phyloP scores from a whole-genome alignment of 352 stramenopile genomes.

The Globisporangium alternatum region DNA sequence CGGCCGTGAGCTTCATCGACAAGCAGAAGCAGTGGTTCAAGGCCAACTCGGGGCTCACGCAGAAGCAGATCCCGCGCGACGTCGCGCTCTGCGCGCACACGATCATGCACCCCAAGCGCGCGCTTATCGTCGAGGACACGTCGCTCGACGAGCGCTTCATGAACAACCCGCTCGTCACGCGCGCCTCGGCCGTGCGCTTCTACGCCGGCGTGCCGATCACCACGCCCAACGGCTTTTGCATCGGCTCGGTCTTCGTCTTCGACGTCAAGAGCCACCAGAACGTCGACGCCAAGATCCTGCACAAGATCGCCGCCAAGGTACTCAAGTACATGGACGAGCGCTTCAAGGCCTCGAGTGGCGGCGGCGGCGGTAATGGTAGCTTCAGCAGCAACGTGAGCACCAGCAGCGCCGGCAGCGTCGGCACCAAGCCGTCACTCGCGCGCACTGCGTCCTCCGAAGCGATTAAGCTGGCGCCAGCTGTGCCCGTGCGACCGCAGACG shows the following conservation, averaged over 20 bases:
- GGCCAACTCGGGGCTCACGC: constrained; percentile 77
- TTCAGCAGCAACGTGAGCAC: constrained; percentile 19
- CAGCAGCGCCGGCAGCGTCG: constrained; percentile 14
- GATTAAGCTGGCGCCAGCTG: constrained; percentile 4
- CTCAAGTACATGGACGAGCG: constrained; percentile 88
- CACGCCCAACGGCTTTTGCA: constrained; percentile 71
- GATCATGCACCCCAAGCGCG: constrained; percentile 84
- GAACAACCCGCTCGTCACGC: constrained; percentile 82
- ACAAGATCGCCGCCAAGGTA: constrained; percentile 86
- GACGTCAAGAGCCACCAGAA: constrained; percentile 78
- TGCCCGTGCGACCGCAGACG: constrained; percentile 22
- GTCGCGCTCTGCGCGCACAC: constrained; percentile 82
- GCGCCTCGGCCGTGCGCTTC: constrained; percentile 78
- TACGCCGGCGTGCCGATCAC: constrained; percentile 83
- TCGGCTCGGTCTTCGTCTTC: constrained; percentile 85
- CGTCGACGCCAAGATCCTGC: constrained; percentile 78
- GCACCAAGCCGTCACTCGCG: constrained; percentile 19
- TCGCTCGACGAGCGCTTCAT: constrained; percentile 78
- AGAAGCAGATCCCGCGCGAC: constrained; percentile 81
- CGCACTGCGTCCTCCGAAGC: constrained; percentile 28
- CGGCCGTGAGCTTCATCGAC: constrained; percentile 85
- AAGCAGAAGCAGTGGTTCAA: constrained; percentile 89
- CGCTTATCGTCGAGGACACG: constrained; percentile 82
- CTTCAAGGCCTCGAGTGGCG: constrained; percentile 44
- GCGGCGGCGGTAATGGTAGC: constrained; percentile 3